Conservation (phyloP, 352 stramenopile genomes). For the Pythium angustatum region DNA sequence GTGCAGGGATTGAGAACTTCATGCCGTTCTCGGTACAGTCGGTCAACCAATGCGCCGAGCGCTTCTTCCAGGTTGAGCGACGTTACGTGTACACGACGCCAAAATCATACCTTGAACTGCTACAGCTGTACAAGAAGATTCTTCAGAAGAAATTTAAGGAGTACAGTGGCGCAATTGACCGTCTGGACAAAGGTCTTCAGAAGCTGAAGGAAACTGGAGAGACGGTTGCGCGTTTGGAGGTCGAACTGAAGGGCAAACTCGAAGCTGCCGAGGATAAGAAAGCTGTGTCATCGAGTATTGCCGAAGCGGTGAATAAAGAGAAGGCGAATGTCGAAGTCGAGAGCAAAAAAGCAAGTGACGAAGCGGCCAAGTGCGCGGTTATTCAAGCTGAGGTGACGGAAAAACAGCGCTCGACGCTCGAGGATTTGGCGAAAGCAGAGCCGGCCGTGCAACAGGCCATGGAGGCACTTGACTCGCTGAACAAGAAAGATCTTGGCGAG, state of each 20-base stretch:
- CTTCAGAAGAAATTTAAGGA: slow-evolving; percentile 91
- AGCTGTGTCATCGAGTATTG: slow-evolving; percentile 91
- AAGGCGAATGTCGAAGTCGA: slow-evolving; percentile 95
- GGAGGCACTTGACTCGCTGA: slow-evolving; percentile 94
- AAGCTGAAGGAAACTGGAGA: slow-evolving; percentile 94
- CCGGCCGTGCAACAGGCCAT: slow-evolving; percentile 95
- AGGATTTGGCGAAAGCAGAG: slow-evolving; percentile 94
- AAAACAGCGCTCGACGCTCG: slow-evolving; percentile 87
- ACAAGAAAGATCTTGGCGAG: slow-evolving; percentile 96
- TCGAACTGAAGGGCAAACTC: slow-evolving; percentile 94
- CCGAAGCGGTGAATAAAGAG: slow-evolving; percentile 94
- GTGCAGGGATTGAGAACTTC: slow-evolving; percentile 92
- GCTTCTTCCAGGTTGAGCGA: slow-evolving; percentile 90
- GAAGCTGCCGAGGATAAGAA: slow-evolving; percentile 97
- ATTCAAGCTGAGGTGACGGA: slow-evolving; percentile 94
- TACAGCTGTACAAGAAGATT: slow-evolving; percentile 95
- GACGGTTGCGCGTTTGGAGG: slow-evolving; percentile 91
- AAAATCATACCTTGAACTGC: slow-evolving; percentile 94
- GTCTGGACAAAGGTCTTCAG: slow-evolving; percentile 90
- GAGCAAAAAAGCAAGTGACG: slow-evolving; percentile 92
- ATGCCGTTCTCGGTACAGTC: slow-evolving; percentile 95
- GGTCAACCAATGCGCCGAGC: slow-evolving; percentile 90
- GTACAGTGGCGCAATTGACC: slow-evolving; percentile 87
- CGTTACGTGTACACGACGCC: slow-evolving; percentile 95
- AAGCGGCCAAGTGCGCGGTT: slow-evolving; percentile 92